These are phyloP conservation scores for Avena atlantica DNA, from an alignment of 176 grass and related monocot species.

Conservation along the genomic window DNA sequence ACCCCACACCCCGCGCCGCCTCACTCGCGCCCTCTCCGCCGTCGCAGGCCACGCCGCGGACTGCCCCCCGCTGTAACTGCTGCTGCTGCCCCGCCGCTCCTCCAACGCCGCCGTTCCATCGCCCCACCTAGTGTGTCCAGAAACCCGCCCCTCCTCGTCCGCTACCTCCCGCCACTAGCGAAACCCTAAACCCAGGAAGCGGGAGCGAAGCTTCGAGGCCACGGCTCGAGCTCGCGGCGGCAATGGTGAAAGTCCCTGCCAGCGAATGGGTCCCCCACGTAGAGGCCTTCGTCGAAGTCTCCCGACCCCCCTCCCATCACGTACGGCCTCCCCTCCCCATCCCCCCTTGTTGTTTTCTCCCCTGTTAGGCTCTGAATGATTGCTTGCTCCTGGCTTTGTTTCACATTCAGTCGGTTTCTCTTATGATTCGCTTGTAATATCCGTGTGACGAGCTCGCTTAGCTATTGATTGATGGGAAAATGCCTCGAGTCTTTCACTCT, in stretches of 20 bases:
- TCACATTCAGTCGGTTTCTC: background rate
- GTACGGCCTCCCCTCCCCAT: slow-evolving; percentile 43
- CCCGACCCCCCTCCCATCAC: slow-evolving; percentile 55
- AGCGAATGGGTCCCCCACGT: slow-evolving; percentile 66
- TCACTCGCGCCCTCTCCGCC: slow-evolving; percentile 24
- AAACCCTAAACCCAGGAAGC: slow-evolving; percentile 53
- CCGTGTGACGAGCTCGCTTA: background rate
- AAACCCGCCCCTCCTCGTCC: background rate
- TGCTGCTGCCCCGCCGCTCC: background rate
- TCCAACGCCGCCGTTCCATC: background rate
- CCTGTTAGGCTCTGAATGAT: background rate
- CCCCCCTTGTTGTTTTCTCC: background rate
- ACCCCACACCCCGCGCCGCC: background rate
- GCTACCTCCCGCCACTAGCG: background rate
- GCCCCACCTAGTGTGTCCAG: background rate
- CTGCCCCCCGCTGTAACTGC: background rate
- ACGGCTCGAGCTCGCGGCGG: background rate
- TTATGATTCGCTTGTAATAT: background rate
- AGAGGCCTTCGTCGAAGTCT: slow-evolving; percentile 68
- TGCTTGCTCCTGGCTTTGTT: background rate
- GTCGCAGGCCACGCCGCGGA: background rate
- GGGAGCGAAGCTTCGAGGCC: background rate
- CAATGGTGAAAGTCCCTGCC: slow-evolving; percentile 56
- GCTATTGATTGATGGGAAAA: background rate
- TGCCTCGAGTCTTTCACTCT: background rate